Evolutionary conservation across 2,329 filamentous ascomycete genomes (phyloP), one percentile per base, ranked within the genome.

Genomic region (Bimuria novae-zelandiae): DNA sequence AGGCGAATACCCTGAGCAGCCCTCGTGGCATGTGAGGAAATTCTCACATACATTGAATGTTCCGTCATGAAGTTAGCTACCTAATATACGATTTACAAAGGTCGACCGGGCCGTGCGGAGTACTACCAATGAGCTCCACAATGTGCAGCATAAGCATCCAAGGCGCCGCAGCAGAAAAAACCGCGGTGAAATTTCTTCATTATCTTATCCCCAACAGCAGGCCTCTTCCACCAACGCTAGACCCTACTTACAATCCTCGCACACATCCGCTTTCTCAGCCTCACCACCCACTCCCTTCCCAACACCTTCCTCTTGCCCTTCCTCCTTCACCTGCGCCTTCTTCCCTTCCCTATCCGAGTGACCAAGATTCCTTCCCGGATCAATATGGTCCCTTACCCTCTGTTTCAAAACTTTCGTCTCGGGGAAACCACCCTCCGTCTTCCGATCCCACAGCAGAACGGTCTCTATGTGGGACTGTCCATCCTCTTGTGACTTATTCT

Each of bases 361-460:
- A 0, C 93, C 93, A 48, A 97, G 77, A 67, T 93, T 83, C 56
- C 89, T 82, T 1, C 78, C 80, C 0, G 92, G 93, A 65, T 94
- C 87, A 62, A 97, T 86, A 46, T 90, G 81, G 76, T 97, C 90
- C 52, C 93, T 80, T 4, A 97, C 85, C 14, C 87, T 82, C 54
- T 91, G 86, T 77, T 97, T 97, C 37, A 97, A 81, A 62, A 93
- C 87, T 75, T 97, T 96, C 2, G 90, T 92, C 77, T 97, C 92
- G 55, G 93, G 94, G 75, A 99, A 99, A 0, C 94, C 92, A 25
- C 90, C 90, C 68, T 97, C 88, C 3, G 76, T 70, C 72, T 92
- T 95, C 56, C 94, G 84, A 78, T 97, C 91, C 94, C 94, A 99
- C 27, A 97, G 78, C 2, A 88, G 68, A 25, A 80, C 83, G 51